Base-by-base conservation (phyloP, 805 yeast species). In the Pichia cephalocereana region DNA sequence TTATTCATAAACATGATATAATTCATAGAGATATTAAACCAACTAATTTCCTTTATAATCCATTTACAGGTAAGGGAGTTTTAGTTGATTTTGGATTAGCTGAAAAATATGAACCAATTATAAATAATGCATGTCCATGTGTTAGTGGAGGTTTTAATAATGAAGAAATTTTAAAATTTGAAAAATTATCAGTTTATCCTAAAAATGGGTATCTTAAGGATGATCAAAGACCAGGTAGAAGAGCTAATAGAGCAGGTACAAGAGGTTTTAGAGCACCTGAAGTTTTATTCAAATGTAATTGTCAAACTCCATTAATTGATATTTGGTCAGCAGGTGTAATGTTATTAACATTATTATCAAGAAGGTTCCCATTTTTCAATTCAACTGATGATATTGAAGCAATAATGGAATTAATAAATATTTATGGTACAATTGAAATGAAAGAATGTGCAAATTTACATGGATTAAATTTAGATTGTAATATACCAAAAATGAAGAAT, bases 231-330 rank as follows among this genome's bases (percentile, higher is more conserved):
- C 85, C 95, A 0, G 86, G 93, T 2, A 75, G 96, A 58, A 75
- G 99, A 49, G 98, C 98, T 0, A 93, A 93, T 59, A 80, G 99
- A 57, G 99, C 99, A 17, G 97, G 97, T 9, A 89, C 97, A 1
- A 74, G 97, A 57, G 97, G 97, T 0, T 89, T 89, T 60, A 73
- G 97, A 56, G 96, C 97, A 0, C 96, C 96, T 0, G 97, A 89
- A 62, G 96, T 89, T 5, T 68, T 90, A 47, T 75, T 88, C 66
- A 88, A 87, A 62, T 89, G 97, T 65, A 77, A 85, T 1, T 80
- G 85, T 50, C 97, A 89, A 67, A 74, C 84, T 4, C 77, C 86
- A 7, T 84, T 83, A 62, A 79, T 89, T 41, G 97, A 89, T 64
- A 77, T 87, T 9, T 89, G 97, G 97, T 83, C 96, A 1, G 95